Conservation (phyloP, 1,284 basidiomycete species). For the Trametes pubescens region DNA sequence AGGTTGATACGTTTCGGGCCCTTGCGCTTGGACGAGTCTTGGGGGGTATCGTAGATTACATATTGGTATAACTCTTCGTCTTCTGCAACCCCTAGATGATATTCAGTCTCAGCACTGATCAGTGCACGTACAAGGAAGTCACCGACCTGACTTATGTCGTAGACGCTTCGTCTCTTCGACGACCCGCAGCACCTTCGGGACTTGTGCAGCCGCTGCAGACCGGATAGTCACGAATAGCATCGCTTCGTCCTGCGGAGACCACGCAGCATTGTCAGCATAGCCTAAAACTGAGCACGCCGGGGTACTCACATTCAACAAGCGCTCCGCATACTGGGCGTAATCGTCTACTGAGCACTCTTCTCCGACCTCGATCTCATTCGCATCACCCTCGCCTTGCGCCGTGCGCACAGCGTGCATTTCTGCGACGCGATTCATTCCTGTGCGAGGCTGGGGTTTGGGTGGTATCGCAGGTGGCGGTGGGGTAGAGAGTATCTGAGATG, state of each 20-base stretch:
- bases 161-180: conserved; percentile 82
- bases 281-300: not conserved
- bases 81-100: conserved; percentile 54
- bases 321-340: conserved; percentile 74
- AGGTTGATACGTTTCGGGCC: conserved; percentile 75
- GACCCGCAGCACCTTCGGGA: conserved; percentile 80
- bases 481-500: conserved; percentile 29
- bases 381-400: conserved; percentile 55
- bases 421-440: conserved; percentile 69
- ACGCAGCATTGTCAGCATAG: not conserved
- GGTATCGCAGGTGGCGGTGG: conserved; percentile 53
- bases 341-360: conserved; percentile 70
- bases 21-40: conserved; percentile 46
- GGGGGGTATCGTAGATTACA: conserved; percentile 67
- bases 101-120: not conserved
- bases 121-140: not conserved
- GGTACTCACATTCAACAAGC: conserved; percentile 63
- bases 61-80: conserved; percentile 81
- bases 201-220: conserved; percentile 68
- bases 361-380: conserved; percentile 77
- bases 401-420: conserved; percentile 66
- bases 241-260: conserved; percentile 65
- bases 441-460: conserved; percentile 68
- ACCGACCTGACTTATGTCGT: conserved; percentile 71
- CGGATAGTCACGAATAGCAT: conserved; percentile 81